A percentile compares a stretch with the other conserved stretches of the same genome.
Conservation (phyloP, 139 green algal genomes). For the Pleodorina starrii region DNA sequence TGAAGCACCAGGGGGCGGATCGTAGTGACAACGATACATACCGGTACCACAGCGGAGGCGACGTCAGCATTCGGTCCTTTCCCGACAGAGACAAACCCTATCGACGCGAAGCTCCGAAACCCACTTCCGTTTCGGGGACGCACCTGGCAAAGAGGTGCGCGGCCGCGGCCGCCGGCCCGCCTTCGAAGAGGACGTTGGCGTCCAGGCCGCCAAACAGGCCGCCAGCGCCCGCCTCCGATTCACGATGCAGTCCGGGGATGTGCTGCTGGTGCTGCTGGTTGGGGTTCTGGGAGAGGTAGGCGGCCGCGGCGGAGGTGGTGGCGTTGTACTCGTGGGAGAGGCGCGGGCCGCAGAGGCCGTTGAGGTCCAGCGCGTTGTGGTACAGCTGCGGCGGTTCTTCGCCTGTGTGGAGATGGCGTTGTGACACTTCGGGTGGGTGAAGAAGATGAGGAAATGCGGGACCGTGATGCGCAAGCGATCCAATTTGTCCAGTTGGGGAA, state of each 20-base stretch:
- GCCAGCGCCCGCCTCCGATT: background rate
- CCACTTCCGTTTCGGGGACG: too few species aligned
- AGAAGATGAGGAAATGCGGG: too few species aligned
- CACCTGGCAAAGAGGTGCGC: conserved; percentile 32
- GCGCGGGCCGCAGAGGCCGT: conserved; percentile 4
- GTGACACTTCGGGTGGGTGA: too few species aligned
- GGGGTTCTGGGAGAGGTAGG: background rate
- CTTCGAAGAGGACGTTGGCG: background rate
- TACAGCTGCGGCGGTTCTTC: conserved; percentile 41
- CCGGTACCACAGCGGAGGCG: too few species aligned
- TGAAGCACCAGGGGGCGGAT: too few species aligned
- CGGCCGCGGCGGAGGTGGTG: background rate
- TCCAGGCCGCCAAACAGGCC: background rate
- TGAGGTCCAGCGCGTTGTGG: conserved; percentile 26
- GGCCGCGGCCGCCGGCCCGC: background rate
- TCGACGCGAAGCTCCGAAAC: too few species aligned
- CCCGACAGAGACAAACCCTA: too few species aligned
- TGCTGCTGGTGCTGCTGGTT: background rate
- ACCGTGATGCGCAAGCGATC: too few species aligned
- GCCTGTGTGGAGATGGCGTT: too few species aligned
- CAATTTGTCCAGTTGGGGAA: too few species aligned
- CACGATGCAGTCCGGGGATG: background rate
- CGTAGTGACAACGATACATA: too few species aligned
- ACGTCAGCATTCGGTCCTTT: too few species aligned
- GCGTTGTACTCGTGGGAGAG: background rate